These are phyloP conservation scores for Combretum micranthum DNA, from an alignment of 345 rosid species.

Conservation along the genomic window DNA sequence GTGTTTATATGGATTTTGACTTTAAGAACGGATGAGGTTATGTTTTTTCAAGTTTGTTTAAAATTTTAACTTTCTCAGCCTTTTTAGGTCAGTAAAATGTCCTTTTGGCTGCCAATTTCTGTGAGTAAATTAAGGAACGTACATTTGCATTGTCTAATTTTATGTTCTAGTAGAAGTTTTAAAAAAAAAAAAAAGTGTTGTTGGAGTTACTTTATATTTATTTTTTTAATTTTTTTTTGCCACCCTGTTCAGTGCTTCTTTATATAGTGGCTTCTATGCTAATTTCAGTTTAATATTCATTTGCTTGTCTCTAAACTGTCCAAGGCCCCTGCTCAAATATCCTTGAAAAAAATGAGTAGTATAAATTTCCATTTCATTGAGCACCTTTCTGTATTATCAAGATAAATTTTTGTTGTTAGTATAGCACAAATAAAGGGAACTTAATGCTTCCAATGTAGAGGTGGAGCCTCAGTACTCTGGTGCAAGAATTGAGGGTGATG, in stretches of 20 bases:
- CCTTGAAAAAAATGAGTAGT: too few species aligned
- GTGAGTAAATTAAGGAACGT: neutral
- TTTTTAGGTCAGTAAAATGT: too few species aligned
- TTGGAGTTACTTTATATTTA: neutral
- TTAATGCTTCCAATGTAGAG: slow-evolving; percentile 36
- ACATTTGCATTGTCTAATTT: neutral
- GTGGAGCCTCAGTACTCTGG: slow-evolving; percentile 97
- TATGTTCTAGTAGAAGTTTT: neutral
- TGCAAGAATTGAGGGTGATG: slow-evolving; percentile 88
- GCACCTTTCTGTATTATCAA: neutral
- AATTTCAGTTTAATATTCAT: too few species aligned
- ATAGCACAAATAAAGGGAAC: neutral
- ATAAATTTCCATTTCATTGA: too few species aligned
- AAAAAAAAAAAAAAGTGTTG: neutral
- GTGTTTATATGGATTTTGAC: neutral
- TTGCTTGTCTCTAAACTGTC: too few species aligned
- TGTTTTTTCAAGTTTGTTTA: too few species aligned
- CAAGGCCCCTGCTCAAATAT: too few species aligned
- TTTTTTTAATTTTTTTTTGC: slow-evolving; percentile 8
- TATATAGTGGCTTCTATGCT: neutral
- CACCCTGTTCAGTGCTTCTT: slow-evolving; percentile 5
- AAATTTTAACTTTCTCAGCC: too few species aligned
- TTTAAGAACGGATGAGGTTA: neutral
- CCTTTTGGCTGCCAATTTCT: too few species aligned
- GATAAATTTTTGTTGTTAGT: neutral